Conservation (phyloP, 202 grass and related monocot species). For the Saccharum hybrid region DNA sequence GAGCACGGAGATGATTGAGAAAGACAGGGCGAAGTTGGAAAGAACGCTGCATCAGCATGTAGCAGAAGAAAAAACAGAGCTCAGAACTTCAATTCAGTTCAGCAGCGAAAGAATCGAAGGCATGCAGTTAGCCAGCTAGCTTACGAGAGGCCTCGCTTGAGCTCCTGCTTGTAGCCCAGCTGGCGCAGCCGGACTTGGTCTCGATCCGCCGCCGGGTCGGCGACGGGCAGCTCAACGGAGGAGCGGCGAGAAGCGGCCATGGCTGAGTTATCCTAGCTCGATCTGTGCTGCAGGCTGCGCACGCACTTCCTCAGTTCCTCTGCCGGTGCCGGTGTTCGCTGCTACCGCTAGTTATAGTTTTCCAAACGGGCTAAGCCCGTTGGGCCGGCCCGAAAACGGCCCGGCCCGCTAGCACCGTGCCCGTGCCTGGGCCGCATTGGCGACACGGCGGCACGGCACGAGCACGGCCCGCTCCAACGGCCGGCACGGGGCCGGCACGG, state of each 20-base stretch:
- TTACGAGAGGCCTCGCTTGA: conserved; percentile 72
- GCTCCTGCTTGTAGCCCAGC: conserved; percentile 90
- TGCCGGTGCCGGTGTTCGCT: background rate
- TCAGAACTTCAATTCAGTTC: background rate
- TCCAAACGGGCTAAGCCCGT: too few relatives aligned
- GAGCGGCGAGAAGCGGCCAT: background rate
- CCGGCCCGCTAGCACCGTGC: too few relatives aligned
- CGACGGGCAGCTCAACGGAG: background rate
- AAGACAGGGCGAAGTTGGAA: conserved; percentile 79
- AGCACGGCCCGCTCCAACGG: too few relatives aligned
- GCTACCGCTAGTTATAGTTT: too few relatives aligned
- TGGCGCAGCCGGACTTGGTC: conserved; percentile 59
- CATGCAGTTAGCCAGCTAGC: background rate
- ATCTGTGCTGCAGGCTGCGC: too few relatives aligned
- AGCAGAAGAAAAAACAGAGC: background rate
- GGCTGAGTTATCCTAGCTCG: too few relatives aligned
- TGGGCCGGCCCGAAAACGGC: too few relatives aligned
- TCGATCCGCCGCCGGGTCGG: conserved; percentile 30
- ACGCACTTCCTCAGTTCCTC: background rate
- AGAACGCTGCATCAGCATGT: conserved; percentile 38
- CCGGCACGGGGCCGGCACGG: too few relatives aligned
- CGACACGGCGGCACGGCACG: too few relatives aligned
- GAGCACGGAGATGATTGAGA: conserved; percentile 72
- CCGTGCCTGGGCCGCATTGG: too few relatives aligned
- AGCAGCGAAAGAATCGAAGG: background rate